Percentiles rank a stretch among this genome's conserved stretches.
Conservation (phyloP, 176 grass and related monocot species). For the Tillandsia leiboldiana region DNA sequence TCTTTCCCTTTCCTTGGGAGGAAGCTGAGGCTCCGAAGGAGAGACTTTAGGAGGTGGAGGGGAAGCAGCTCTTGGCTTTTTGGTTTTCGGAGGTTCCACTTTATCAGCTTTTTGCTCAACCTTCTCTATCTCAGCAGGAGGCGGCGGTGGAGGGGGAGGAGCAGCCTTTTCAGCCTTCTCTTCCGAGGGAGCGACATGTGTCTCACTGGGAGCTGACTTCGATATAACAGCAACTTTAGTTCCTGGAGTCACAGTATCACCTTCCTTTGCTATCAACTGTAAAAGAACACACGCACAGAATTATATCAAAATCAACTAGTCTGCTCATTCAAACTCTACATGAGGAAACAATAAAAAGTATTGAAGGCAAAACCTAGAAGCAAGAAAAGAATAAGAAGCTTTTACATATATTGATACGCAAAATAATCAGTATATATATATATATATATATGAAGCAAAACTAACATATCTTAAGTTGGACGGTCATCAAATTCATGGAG, state of each 20-base stretch:
- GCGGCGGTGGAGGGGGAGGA: conserved; percentile 24
- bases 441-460: neutral
- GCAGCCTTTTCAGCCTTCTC: conserved; percentile 61
- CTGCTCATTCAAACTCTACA: neutral
- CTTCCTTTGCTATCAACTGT: conserved; percentile 76
- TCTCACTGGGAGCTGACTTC: conserved; percentile 70
- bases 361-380: neutral
- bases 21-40: conserved; percentile 85
- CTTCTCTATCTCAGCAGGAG: conserved; percentile 29
- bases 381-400: neutral
- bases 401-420: no score
- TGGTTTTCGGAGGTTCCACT: conserved; percentile 33
- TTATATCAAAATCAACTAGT: neutral
- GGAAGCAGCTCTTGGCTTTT: conserved; percentile 34
- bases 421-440: no score
- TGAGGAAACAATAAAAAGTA: neutral
- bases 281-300: neutral
- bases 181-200: conserved; percentile 89
- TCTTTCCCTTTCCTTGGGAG: conserved; percentile 90
- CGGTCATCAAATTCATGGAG: no score
- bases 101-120: conserved; percentile 14
- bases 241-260: conserved; percentile 92
- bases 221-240: conserved; percentile 92
- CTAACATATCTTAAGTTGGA: no score
- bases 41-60: conserved; percentile 36